phyloP scores from a whole-genome alignment of 441 rosid genomes.

The Eruca vesicaria region DNA sequence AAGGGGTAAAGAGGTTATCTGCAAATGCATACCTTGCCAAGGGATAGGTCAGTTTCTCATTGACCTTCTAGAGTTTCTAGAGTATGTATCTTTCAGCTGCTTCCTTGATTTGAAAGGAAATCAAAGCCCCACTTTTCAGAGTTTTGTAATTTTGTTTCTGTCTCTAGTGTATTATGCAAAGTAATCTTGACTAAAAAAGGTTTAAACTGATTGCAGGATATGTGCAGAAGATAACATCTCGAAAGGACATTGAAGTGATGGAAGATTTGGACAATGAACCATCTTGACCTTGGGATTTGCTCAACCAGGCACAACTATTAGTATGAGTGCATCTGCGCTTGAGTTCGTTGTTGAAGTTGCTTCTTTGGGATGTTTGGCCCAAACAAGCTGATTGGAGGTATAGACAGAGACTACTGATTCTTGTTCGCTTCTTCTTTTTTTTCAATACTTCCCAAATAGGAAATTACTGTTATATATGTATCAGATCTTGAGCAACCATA shows the following conservation, averaged over 20 bases:
- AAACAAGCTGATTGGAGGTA: conserved; percentile 29
- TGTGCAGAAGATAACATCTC: conserved; percentile 89
- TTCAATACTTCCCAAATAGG: conserved; percentile 11
- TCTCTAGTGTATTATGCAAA: background rate
- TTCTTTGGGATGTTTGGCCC: conserved; percentile 29
- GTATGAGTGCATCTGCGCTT: conserved; percentile 3
- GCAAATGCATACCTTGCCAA: conserved; percentile 90
- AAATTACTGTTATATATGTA: conserved; percentile 10
- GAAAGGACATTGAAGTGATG: conserved; percentile 80
- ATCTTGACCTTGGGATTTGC: conserved; percentile 38
- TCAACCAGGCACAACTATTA: conserved; percentile 6
- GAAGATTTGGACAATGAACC: conserved; percentile 82
- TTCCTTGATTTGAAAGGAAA: conserved; percentile 1
- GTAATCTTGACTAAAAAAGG: conserved; percentile 2
- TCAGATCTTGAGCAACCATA: conserved; percentile 11
- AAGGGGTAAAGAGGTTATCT: conserved; percentile 74
- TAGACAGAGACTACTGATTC: conserved; percentile 29
- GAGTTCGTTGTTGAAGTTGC: conserved; percentile 16
- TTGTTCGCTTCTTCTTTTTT: conserved; percentile 19
- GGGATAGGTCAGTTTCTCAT: conserved; percentile 60
- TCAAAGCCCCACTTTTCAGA: background rate
- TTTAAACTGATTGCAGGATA: conserved; percentile 56
- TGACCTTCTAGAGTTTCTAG: background rate
- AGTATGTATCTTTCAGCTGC: conserved; percentile 1
- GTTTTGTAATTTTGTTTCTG: background rate